These are phyloP conservation scores for Diaporthe citri DNA, from an alignment of 2,329 filamentous ascomycete species.

Conservation along the genomic window DNA sequence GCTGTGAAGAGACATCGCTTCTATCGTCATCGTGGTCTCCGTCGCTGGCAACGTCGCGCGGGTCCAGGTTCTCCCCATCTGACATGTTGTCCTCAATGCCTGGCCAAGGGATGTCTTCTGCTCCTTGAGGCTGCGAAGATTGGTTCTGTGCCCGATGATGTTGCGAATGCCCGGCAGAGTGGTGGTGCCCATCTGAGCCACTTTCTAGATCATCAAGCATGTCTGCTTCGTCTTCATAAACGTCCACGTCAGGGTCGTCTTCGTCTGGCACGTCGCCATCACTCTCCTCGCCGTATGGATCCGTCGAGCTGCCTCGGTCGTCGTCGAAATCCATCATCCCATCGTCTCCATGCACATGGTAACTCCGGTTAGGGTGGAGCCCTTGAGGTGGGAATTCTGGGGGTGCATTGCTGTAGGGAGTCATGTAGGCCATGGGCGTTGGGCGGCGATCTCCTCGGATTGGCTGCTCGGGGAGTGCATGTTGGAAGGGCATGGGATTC, in stretches of 20 bases:
- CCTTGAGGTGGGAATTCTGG: conserved; percentile 49
- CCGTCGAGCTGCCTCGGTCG: conserved; percentile 46
- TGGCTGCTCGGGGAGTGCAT: conserved; percentile 55
- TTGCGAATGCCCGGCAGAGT: conserved; percentile 43
- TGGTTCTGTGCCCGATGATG: conserved; percentile 45
- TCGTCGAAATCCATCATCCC: conserved; percentile 45
- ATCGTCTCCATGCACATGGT: conserved; percentile 45
- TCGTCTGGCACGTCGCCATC: conserved; percentile 43
- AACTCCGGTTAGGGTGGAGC: conserved; percentile 9
- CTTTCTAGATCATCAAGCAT: conserved; percentile 46
- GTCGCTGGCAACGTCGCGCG: conserved; percentile 42
- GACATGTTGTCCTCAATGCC: conserved; percentile 66
- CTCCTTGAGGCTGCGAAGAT: conserved; percentile 44
- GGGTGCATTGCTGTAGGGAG: conserved; percentile 76
- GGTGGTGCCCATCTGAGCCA: conserved; percentile 46
- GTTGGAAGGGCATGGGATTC: conserved; percentile 50
- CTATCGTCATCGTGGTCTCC: conserved; percentile 50
- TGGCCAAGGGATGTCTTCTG: conserved; percentile 69
- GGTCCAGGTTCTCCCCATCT: conserved; percentile 66
- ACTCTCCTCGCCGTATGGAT: conserved; percentile 47
- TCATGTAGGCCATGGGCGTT: conserved; percentile 80
- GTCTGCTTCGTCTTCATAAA: conserved; percentile 33
- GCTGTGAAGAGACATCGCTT: conserved; percentile 62
- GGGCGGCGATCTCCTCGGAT: conserved; percentile 54
- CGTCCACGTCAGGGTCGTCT: conserved; percentile 15